Evolutionary conservation across 1,284 basidiomycete species (phyloP).

Genomic region (Afroboletus lepidellus): DNA sequence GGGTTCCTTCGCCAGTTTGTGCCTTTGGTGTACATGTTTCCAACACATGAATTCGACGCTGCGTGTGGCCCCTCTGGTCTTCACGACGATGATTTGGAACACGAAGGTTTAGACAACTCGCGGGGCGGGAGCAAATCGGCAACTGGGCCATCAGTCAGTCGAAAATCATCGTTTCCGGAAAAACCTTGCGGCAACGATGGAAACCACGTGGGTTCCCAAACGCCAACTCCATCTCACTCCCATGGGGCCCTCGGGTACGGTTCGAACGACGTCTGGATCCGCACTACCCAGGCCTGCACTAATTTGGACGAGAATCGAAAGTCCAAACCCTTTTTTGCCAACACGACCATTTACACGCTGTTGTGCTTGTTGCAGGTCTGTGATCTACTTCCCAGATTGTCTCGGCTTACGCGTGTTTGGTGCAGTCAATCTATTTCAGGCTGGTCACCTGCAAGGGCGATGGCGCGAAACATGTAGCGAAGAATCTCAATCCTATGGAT

Average conservation of each 20-base stretch:
- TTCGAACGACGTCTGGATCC: slow-evolving; percentile 58
- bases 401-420: slow-evolving; percentile 5
- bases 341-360: slow-evolving; percentile 91
- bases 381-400: slow-evolving; percentile 1
- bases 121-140: slow-evolving; percentile 46
- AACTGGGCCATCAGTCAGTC: slow-evolving; percentile 52
- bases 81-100: slow-evolving; percentile 48
- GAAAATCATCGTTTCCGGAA: slow-evolving; percentile 69
- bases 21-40: slow-evolving; percentile 78
- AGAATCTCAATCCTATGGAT: slow-evolving; percentile 57
- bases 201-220: slow-evolving; percentile 1
- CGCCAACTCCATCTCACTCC: slow-evolving; percentile 31
- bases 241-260: slow-evolving; percentile 37
- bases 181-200: slow-evolving; percentile 35
- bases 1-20: slow-evolving; percentile 85
- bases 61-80: slow-evolving; percentile 60
- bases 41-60: slow-evolving; percentile 75
- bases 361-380: slow-evolving; percentile 83
- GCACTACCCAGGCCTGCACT: slow-evolving; percentile 40
- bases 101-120: slow-evolving; percentile 46
- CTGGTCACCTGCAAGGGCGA: slow-evolving; percentile 84
- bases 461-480: slow-evolving; percentile 59
- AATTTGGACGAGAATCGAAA: slow-evolving; percentile 24
- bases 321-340: slow-evolving; percentile 78
- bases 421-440: slow-evolving; percentile 86